A percentile compares a stretch with the other conserved stretches of the same genome.
phyloP scores from a whole-genome alignment of 352 stramenopile species.

The Phytophthora podocarpi region DNA sequence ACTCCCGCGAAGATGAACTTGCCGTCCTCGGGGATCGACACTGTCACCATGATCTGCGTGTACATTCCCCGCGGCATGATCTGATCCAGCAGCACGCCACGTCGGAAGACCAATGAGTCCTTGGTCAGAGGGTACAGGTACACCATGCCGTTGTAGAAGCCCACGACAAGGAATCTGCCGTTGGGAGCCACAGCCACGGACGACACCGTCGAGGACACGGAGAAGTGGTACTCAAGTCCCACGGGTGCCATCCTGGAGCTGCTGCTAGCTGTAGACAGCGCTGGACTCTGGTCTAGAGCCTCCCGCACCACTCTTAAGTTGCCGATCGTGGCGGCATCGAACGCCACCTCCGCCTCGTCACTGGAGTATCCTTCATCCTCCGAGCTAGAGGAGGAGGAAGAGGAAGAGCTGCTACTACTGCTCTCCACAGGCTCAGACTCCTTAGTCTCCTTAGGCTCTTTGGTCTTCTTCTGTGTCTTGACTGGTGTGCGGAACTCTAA shows the following conservation, averaged over 20 bases:
- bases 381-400: conserved; percentile 29
- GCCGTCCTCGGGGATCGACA: conserved; percentile 74
- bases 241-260: conserved; percentile 36
- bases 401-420: conserved; percentile 12
- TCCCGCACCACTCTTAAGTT: conserved; percentile 66
- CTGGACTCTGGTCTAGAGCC: conserved; percentile 45
- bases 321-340: conserved; percentile 67
- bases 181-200: conserved; percentile 77
- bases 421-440: conserved; percentile 17
- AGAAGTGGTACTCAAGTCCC: conserved; percentile 68
- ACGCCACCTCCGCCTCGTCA: conserved; percentile 66
- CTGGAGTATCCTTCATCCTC: conserved; percentile 44
- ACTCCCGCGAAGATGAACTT: conserved; percentile 89
- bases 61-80: conserved; percentile 84
- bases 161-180: conserved; percentile 76
- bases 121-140: conserved; percentile 64
- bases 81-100: conserved; percentile 81
- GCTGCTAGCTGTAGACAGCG: conserved; percentile 45
- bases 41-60: conserved; percentile 82
- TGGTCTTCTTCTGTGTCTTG: conserved; percentile 24
- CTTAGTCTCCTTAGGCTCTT: no score
- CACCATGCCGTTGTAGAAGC: conserved; percentile 79
- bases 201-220: conserved; percentile 69
- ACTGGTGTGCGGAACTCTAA: conserved; percentile 54
- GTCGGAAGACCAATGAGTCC: conserved; percentile 66